phyloP scores from a whole-genome alignment of 2,329 filamentous ascomycete species.

The Amesomyces nigricolor region DNA sequence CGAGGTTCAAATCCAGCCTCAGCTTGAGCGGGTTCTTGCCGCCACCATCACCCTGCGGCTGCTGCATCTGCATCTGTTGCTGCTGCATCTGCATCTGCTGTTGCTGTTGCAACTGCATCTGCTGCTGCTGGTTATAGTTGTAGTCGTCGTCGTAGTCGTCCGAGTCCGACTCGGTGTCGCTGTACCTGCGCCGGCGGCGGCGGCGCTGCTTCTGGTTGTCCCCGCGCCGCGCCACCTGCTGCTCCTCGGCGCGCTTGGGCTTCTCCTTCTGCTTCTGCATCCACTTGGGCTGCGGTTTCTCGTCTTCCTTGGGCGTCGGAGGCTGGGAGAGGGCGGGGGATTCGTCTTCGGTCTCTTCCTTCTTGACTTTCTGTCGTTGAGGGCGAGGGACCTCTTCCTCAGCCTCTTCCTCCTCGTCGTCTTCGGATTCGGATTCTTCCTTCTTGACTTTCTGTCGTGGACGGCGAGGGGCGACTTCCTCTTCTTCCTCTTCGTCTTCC shows the following conservation, averaged over 20 bases:
- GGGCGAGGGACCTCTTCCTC: slow-evolving; percentile 14
- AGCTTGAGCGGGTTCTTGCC: slow-evolving; percentile 60
- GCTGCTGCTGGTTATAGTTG: slow-evolving; percentile 24
- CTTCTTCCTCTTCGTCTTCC: slow-evolving; percentile 14
- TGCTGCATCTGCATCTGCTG: slow-evolving; percentile 26
- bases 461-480: slow-evolving; percentile 12
- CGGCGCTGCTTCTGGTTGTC: neutral
- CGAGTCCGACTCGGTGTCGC: slow-evolving; percentile 22
- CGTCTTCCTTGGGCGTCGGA: slow-evolving; percentile 31
- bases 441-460: slow-evolving; percentile 17
- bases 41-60: slow-evolving; percentile 34
- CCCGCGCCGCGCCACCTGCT: slow-evolving; percentile 23
- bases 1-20: slow-evolving; percentile 67
- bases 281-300: slow-evolving; percentile 31
- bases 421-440: slow-evolving; percentile 19
- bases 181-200: slow-evolving; percentile 12
- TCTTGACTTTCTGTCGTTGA: slow-evolving; percentile 17
- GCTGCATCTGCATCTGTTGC: slow-evolving; percentile 24
- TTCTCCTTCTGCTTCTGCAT: slow-evolving; percentile 27
- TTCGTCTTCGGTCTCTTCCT: slow-evolving; percentile 19
- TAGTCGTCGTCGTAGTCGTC: slow-evolving; percentile 22
- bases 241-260: slow-evolving; percentile 18
- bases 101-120: slow-evolving; percentile 9
- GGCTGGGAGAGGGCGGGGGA: slow-evolving; percentile 29
- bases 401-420: slow-evolving; percentile 14